A percentile compares a stretch with the other conserved stretches of the same genome.
Conservation (phyloP, 2,329 filamentous ascomycete genomes). For the Monilinia vaccinii-corymbosi region DNA sequence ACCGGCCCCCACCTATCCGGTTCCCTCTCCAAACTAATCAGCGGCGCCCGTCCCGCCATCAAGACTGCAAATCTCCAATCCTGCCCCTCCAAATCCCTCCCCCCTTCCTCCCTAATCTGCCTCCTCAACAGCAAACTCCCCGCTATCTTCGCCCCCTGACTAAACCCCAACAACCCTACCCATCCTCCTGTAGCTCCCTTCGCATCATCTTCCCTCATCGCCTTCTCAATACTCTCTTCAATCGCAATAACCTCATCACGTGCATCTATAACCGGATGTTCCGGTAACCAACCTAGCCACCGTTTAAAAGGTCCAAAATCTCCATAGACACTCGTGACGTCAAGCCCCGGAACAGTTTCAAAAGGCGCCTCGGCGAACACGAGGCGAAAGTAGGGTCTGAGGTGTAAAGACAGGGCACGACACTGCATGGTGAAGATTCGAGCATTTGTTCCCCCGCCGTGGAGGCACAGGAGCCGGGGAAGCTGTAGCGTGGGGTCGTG, state of each 20-base stretch:
- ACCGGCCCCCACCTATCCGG: conserved; percentile 26
- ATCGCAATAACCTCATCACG: conserved; percentile 40
- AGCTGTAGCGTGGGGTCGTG: conserved; percentile 11
- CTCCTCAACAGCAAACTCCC: conserved; percentile 51
- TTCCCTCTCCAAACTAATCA: conserved; percentile 39
- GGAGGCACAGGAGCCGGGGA: conserved; percentile 70
- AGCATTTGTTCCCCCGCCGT: conserved; percentile 69
- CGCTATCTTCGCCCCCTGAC: conserved; percentile 54
- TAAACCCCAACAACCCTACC: conserved; percentile 57
- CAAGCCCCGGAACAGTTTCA: conserved; percentile 49
- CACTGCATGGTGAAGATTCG: conserved; percentile 60
- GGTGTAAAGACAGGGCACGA: conserved; percentile 34
- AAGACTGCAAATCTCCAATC: conserved; percentile 51
- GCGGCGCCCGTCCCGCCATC: conserved; percentile 51
- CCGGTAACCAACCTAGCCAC: conserved; percentile 54
- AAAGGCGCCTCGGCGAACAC: conserved; percentile 65
- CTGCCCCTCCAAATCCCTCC: conserved; percentile 1
- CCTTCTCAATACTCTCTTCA: conserved; percentile 32
- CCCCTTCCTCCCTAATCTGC: conserved; percentile 34
- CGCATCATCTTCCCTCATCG: conserved; percentile 44
- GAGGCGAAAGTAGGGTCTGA: conserved; percentile 48
- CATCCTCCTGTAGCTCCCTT: conserved; percentile 42
- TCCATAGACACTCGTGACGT: conserved; percentile 55
- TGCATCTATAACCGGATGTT: conserved; percentile 35
- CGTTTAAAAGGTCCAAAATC: conserved; percentile 55